phyloP scores from a whole-genome alignment of 495 filamentous ascomycete species.

The Xylaria scruposa region DNA sequence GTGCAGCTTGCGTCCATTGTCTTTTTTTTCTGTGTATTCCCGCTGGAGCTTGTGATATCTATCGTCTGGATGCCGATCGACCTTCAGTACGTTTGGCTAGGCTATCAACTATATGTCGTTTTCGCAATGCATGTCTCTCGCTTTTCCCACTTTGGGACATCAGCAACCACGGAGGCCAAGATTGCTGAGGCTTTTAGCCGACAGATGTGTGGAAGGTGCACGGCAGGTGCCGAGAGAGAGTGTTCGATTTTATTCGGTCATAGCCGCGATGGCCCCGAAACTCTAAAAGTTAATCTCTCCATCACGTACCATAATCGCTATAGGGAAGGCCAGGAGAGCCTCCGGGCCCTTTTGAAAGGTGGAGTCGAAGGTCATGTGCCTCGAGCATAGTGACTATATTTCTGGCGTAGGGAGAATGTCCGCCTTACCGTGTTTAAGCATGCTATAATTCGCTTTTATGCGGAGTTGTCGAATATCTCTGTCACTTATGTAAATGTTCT shows the following conservation, averaged over 20 bases:
- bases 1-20: not conserved
- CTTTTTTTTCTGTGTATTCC: not conserved
- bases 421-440: no score
- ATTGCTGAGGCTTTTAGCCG: not conserved
- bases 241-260: not conserved
- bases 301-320: not conserved
- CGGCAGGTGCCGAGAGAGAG: not conserved
- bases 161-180: not conserved
- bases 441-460: no score
- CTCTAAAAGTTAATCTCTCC: not conserved
- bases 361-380: not conserved
- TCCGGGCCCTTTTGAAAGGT: not conserved
- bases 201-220: not conserved
- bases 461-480: no score
- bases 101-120: not conserved
- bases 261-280: not conserved
- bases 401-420: not conserved
- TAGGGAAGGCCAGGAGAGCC: slow-evolving; percentile 40
- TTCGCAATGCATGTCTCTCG: not conserved
- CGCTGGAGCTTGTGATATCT: not conserved
- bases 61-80: not conserved
- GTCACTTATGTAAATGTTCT: no score
- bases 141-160: not conserved
- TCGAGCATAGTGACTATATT: not conserved
- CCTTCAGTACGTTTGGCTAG: not conserved